Evolutionary conservation across 2,329 filamentous ascomycete genomes (phyloP), one percentile per base, ranked within the genome.

Genomic region (Ophiostoma montium): DNA sequence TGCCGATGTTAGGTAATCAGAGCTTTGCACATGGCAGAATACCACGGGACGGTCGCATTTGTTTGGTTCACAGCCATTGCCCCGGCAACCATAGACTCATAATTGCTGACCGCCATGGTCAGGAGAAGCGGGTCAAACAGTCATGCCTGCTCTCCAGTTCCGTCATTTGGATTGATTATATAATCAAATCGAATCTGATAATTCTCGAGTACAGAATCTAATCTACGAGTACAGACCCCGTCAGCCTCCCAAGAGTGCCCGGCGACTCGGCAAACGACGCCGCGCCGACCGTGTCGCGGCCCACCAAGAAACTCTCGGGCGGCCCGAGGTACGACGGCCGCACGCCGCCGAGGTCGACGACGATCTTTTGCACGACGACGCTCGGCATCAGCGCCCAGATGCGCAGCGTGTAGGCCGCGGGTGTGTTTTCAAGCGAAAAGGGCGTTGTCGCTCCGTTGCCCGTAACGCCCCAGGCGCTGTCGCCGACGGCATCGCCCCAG

Each of bases 321-420:
- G 75, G 75, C 0, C 75, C 75, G 2, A 79, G 61, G 55, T 76
- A 78, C 45, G 70, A 75, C 15, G 66, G 60, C 48, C 72, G 61
- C 2, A 76, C 67, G 6, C 75, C 75, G 1, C 75, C 76, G 21
- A 78, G 56, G 54, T 79, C 66, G 8, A 79, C 55, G 1, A 79
- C 65, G 35, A 78, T 61, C 65, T 76, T 78, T 59, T 78, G 72
- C 35, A 78, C 64, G 5, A 76, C 57, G 1, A 78, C 63, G 27
- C 71, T 71, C 0, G 73, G 70, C 57, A 75, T 63, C 21, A 76
- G 60, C 8, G 68, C 65, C 71, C 72, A 74, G 35, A 78, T 57
- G 2, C 70, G 64, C 42, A 77, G 59, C 21, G 64, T 74, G 51
- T 77, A 71, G 1, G 5, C 71, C 70, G 53, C 65, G 65, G 42